Conservation (phyloP, 129 eudicot genomes). For the Mikania micrantha region DNA sequence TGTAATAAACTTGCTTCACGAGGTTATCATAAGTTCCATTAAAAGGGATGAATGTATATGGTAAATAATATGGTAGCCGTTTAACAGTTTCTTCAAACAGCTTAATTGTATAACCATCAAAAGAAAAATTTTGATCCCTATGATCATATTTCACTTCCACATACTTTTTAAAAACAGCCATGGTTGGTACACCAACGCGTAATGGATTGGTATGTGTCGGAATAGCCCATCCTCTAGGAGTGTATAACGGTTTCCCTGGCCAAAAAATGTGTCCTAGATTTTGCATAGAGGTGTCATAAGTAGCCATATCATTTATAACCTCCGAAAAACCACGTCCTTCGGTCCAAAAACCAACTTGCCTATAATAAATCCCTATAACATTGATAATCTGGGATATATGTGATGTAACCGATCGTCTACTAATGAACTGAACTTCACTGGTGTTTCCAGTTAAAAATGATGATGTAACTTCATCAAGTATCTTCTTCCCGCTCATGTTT, state of each 20-base stretch:
- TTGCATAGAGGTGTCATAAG: conserved; percentile 21
- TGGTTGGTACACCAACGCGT: conserved; percentile 44
- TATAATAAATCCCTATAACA: conserved; percentile 38
- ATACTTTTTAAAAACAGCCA: conserved; percentile 31
- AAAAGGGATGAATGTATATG: conserved; percentile 30
- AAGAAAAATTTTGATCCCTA: not conserved
- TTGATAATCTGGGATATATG: conserved; percentile 30
- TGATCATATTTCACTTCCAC: conserved; percentile 35
- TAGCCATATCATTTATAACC: conserved; percentile 2
- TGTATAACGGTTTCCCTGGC: conserved; percentile 35
- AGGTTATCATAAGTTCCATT: conserved; percentile 31
- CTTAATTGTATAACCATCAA: conserved; percentile 40
- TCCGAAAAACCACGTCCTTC: conserved; percentile 37
- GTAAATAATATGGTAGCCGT: conserved; percentile 20
- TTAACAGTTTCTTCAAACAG: conserved; percentile 33
- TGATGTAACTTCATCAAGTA: not conserved
- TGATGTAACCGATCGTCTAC: conserved; percentile 6
- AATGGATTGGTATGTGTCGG: conserved; percentile 28
- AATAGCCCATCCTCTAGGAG: conserved; percentile 42
- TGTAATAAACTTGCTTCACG: conserved; percentile 30
- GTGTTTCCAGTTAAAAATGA: conserved; percentile 19
- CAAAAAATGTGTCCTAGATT: conserved; percentile 32
- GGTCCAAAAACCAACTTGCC: conserved; percentile 45
- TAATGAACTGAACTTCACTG: conserved; percentile 20
- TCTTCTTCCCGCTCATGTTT: not conserved